Evolutionary conservation across 2,329 filamentous ascomycete genomes (phyloP).

Genomic region (Trichothecium roseum): DNA sequence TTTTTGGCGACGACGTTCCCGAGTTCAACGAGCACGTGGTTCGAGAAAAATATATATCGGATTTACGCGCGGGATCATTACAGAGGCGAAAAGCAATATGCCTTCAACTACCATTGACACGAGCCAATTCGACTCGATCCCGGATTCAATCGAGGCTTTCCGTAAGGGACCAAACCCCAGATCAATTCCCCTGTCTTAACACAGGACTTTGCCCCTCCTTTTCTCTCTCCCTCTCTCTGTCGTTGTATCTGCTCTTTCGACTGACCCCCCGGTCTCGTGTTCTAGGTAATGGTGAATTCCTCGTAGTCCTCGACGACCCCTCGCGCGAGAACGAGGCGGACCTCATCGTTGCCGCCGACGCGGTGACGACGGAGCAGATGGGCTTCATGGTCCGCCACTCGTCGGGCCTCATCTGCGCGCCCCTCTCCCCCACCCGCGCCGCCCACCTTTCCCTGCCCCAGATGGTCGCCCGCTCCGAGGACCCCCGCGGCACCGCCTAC

Average conservation of each 20-base stretch:
- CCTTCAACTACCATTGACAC: slow-evolving; percentile 37
- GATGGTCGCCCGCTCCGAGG: slow-evolving; percentile 70
- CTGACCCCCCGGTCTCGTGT: too few relatives aligned
- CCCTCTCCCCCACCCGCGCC: slow-evolving; percentile 61
- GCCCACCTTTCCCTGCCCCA: slow-evolving; percentile 67
- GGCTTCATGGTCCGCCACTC: slow-evolving; percentile 91
- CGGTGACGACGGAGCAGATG: slow-evolving; percentile 81
- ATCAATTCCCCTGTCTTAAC: too few relatives aligned
- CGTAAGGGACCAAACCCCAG: slow-evolving; percentile 31
- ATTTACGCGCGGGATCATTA: too few relatives aligned
- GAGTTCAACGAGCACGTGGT: too few relatives aligned
- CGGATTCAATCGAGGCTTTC: slow-evolving; percentile 53
- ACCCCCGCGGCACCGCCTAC: slow-evolving; percentile 87
- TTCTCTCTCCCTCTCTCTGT: slow-evolving; percentile 4
- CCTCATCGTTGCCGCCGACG: slow-evolving; percentile 83
- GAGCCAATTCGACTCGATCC: slow-evolving; percentile 53
- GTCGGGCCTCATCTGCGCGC: slow-evolving; percentile 85
- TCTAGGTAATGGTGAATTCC: slow-evolving; percentile 75
- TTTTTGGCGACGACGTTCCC: too few relatives aligned
- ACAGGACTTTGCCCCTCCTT: too few relatives aligned
- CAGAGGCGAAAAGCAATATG: slow-evolving; percentile 27
- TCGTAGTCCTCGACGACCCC: slow-evolving; percentile 88
- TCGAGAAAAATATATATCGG: too few relatives aligned
- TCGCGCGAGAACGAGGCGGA: slow-evolving; percentile 97
- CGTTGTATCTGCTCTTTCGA: slow-evolving; percentile 2